Evolutionary conservation across 768 basidiomycete species (phyloP), one percentile per base, ranked within the genome.

Genomic region (Trametes cubensis): DNA sequence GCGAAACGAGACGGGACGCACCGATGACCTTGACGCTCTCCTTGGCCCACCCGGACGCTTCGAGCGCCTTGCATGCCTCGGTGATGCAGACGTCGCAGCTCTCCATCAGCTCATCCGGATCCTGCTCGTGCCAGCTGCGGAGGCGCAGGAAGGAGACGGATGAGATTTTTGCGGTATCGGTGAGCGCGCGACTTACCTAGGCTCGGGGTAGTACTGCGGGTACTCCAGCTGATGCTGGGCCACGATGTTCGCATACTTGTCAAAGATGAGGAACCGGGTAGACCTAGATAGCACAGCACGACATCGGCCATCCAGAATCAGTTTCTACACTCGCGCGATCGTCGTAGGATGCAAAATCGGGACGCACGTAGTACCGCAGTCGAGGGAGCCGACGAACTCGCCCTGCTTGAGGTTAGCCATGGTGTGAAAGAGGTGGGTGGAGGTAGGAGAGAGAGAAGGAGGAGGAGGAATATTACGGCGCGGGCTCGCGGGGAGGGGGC

Each of bases 331-430:
- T 48, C 34, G 54, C 28, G 38, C 38, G 30, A 45, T n/a, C n/a
- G 23, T 59, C 21, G 42, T 40, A 30, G 30, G 25, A 18, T 1
- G 13, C 54, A 17, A 41, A 34, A 34, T 10, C 6, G 34, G 23
- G 38, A 77, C 91, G 72, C 69, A 95, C 94, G 95, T 97, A 51
- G 95, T 97, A 42, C 95, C 95, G 71, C 95, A 96, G 75, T 97
- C 95, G 62, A 97, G 80, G 52, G 93, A 92, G 58, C 93, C 95
- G 46, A 97, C 88, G 73, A 96, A 94, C 72, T 94, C 87, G 61
- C 86, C 87, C 68, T 84, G 82, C 69, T 83, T 86, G 54, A 81
- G 76, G 47, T 54, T 49, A 17, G 70, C 47, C 79, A 81, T 79
- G 57, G 39, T 40, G 46, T 41, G 28, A 41, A 17, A 18, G 51